phyloP scores from a whole-genome alignment of 2,329 filamentous ascomycete species.

The Domatiomyces globalis region DNA sequence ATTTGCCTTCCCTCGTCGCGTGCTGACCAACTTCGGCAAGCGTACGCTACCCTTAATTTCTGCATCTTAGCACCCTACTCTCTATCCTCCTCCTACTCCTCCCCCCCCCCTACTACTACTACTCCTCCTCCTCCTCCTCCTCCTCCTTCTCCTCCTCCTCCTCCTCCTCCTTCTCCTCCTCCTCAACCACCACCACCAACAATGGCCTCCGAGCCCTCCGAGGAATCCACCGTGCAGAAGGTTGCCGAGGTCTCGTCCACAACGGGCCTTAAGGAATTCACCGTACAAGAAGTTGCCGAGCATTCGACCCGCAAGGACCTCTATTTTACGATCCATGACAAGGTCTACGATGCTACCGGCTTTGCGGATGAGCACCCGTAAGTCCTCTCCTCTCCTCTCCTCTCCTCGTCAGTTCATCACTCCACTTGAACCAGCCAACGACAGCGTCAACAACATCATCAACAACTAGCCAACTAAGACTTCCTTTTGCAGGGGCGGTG shows the following conservation, averaged over 20 bases:
- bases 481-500: constrained; percentile 58
- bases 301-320: constrained; percentile 90
- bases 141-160: not conserved
- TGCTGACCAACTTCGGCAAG: no score
- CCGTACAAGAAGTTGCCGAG: constrained; percentile 65
- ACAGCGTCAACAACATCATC: not conserved
- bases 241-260: not conserved
- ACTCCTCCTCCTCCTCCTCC: not conserved
- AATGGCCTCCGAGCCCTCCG: not conserved
- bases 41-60: no score
- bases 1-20: no score
- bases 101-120: no score
- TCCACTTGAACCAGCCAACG: no score
- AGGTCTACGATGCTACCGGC: constrained; percentile 78
- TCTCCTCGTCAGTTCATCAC: no score
- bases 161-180: not conserved
- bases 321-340: constrained; percentile 84
- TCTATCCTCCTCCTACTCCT: not conserved
- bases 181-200: not conserved
- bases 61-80: no score
- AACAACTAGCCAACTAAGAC: not conserved
- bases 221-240: not conserved
- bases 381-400: constrained; percentile 28
- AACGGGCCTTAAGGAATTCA: constrained; percentile 47
- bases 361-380: constrained; percentile 97